Evolutionary conservation across 805 yeast genomes (phyloP).

Genomic region (Metschnikowia shivogae): DNA sequence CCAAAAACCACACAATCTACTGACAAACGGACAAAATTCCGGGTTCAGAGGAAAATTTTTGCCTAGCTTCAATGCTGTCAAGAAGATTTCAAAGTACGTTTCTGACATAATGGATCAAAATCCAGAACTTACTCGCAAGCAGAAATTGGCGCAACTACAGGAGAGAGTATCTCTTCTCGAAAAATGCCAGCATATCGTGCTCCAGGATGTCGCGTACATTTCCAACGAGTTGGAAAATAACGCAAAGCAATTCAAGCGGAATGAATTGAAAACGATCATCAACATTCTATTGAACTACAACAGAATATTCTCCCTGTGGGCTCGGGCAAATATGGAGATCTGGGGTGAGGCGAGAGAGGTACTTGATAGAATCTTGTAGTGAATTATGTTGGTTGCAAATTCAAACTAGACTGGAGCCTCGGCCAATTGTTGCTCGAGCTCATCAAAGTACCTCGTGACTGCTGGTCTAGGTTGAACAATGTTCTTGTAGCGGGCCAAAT

Average conservation of each 20-base stretch:
- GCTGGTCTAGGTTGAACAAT: constrained; percentile 70
- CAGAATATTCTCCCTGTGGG: constrained; percentile 59
- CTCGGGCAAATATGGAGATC: constrained; percentile 57
- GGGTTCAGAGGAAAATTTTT: constrained; percentile 40
- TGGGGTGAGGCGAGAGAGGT: constrained; percentile 62
- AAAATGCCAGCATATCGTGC: constrained; percentile 44
- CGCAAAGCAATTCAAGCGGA: constrained; percentile 45
- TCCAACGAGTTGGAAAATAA: constrained; percentile 44
- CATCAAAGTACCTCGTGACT: constrained; percentile 30
- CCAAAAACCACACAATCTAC: neutral
- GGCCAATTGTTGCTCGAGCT: constrained; percentile 3
- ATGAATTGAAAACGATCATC: constrained; percentile 49
- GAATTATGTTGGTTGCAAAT: neutral
- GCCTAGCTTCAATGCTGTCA: constrained; percentile 47
- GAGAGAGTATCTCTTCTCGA: constrained; percentile 51
- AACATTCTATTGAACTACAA: constrained; percentile 52
- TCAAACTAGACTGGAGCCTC: neutral
- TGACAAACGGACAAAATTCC: constrained; percentile 1
- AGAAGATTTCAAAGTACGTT: constrained; percentile 48
- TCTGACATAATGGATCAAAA: constrained; percentile 61
- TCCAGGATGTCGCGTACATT: constrained; percentile 37
- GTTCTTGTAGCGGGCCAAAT: constrained; percentile 58
- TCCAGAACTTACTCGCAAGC: constrained; percentile 60
- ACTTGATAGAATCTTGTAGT: constrained; percentile 14
- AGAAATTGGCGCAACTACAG: constrained; percentile 45